Conservation (phyloP, 78 protist species). For the Emiliania huxleyi region DNA sequence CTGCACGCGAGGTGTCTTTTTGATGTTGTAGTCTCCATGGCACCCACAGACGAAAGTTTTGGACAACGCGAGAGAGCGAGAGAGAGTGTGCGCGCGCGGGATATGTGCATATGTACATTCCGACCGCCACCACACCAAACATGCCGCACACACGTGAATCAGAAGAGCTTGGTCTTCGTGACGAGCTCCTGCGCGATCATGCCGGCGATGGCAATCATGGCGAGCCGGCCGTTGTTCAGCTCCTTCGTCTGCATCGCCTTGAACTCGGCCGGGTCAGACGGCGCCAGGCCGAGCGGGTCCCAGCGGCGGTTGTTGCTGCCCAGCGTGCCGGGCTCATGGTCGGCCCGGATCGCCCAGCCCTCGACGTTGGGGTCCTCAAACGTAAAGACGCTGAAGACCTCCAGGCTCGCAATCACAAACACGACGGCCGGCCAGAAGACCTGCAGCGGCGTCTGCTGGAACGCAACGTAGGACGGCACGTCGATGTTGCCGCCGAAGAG, state of each 20-base stretch:
- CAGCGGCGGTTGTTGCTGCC: too few species aligned
- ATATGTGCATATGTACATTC: too few species aligned
- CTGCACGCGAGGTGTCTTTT: too few species aligned
- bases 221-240: too few species aligned
- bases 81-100: too few species aligned
- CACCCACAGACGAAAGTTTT: too few species aligned
- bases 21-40: too few species aligned
- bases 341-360: background rate
- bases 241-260: background rate
- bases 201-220: constrained; percentile 48
- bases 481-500: constrained; percentile 10
- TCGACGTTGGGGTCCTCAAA: background rate
- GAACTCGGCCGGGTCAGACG: background rate
- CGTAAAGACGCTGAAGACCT: background rate
- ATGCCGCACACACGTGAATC: too few species aligned
- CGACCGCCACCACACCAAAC: too few species aligned
- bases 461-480: background rate
- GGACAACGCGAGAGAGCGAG: too few species aligned
- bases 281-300: constrained; percentile 5
- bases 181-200: background rate
- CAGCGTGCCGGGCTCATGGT: background rate
- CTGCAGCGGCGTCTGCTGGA: too few species aligned
- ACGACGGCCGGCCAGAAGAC: background rate
- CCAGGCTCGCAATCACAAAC: background rate
- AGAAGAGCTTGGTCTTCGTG: background rate